These are phyloP conservation scores for Botrytis fragariae DNA, from an alignment of 2,329 filamentous ascomycete genomes.

Conservation along the genomic window DNA sequence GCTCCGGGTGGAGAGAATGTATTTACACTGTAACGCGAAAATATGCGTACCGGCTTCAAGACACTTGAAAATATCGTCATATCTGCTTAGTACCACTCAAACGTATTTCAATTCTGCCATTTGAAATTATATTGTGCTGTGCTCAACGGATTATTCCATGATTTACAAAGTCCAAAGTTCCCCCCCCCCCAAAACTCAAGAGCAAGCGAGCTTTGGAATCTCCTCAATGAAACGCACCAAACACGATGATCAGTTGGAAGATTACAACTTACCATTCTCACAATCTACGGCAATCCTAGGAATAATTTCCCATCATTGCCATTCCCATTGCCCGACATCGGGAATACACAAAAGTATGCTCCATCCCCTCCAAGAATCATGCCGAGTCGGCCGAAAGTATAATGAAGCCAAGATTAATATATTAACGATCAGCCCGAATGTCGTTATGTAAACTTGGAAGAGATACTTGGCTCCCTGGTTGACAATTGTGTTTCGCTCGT, in stretches of 20 bases:
- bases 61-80: neutral
- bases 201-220: neutral
- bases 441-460: neutral
- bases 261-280: neutral
- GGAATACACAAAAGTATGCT: neutral
- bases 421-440: neutral
- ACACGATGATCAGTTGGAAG: neutral
- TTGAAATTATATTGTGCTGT: accelerated
- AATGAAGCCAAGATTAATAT: neutral
- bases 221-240: neutral
- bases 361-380: neutral
- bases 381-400: neutral
- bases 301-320: neutral
- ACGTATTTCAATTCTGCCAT: neutral
- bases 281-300: neutral
- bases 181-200: neutral
- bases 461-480: neutral
- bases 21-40: neutral
- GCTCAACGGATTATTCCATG: neutral
- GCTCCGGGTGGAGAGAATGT: too few species aligned
- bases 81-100: neutral
- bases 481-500: neutral
- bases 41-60: neutral
- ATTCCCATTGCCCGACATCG: neutral
- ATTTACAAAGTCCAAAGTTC: neutral